These are phyloP conservation scores for Globisporangium okanoganense DNA, from an alignment of 352 stramenopile species.

Conservation along the genomic window DNA sequence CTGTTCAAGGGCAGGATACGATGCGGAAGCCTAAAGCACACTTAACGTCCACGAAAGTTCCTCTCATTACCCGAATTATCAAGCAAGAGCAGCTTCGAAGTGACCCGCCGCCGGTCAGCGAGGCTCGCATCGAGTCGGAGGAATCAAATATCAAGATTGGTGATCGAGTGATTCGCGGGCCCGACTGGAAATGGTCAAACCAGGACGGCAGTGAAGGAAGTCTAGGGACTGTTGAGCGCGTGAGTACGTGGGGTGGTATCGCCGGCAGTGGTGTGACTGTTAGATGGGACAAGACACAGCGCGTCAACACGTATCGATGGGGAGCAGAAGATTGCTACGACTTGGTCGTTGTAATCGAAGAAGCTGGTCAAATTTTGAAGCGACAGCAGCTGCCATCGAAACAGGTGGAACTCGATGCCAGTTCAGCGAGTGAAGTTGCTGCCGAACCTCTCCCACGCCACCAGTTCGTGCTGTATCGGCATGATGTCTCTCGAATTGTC, in stretches of 20 bases:
- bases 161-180: conserved; percentile 64
- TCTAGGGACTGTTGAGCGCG: conserved; percentile 66
- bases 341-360: conserved; percentile 65
- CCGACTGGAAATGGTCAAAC: conserved; percentile 81
- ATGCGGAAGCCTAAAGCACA: conserved; percentile 26
- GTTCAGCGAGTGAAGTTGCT: conserved; percentile 2
- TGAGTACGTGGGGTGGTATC: conserved; percentile 73
- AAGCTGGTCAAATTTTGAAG: conserved; percentile 36
- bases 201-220: conserved; percentile 67
- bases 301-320: conserved; percentile 84
- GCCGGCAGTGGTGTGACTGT: conserved; percentile 77
- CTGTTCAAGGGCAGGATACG: conserved; percentile 20
- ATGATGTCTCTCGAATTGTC: conserved; percentile 42
- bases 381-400: conserved; percentile 47
- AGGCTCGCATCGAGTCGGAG: conserved; percentile 6
- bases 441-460: conserved; percentile 36
- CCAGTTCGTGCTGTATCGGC: conserved; percentile 60
- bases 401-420: conserved; percentile 14
- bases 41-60: neutral
- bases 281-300: conserved; percentile 77
- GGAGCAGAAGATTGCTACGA: conserved; percentile 75
- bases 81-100: conserved; percentile 11
- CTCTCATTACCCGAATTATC: neutral
- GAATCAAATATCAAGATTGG: conserved; percentile 41
- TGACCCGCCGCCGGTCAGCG: conserved; percentile 7